Evolutionary conservation across 768 basidiomycete genomes (phyloP).

Genomic region (Collybia sp.): DNA sequence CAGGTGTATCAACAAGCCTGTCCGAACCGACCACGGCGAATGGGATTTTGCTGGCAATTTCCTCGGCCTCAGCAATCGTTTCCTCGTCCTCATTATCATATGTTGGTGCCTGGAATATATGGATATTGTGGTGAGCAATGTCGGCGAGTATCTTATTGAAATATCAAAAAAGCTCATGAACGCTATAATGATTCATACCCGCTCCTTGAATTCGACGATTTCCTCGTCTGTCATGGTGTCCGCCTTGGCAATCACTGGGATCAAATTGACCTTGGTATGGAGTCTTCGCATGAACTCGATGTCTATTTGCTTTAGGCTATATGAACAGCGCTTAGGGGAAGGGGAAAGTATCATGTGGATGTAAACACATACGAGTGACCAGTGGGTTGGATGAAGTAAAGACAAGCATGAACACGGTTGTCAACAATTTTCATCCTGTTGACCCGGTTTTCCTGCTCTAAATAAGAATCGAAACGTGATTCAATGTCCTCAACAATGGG

Average conservation of each 20-base stretch:
- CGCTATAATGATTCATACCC: conserved; percentile 44
- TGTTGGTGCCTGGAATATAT: conserved; percentile 96
- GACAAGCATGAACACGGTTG: conserved; percentile 96
- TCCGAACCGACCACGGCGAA: conserved; percentile 98
- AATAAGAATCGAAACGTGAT: conserved; percentile 93
- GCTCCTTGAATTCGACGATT: conserved; percentile 85
- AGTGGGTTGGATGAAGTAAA: conserved; percentile 99
- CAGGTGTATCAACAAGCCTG: conserved; percentile 70
- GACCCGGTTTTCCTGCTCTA: conserved; percentile 98
- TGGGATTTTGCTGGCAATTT: conserved; percentile 97
- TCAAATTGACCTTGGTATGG: conserved; percentile 96
- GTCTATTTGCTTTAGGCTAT: conserved; percentile 93
- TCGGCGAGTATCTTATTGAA: conserved; percentile 75
- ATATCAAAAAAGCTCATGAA: conserved; percentile 1
- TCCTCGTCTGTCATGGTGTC: conserved; percentile 98
- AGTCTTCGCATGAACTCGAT: conserved; percentile 98
- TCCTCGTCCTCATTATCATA: conserved; percentile 99
- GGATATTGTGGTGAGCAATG: conserved; percentile 92
- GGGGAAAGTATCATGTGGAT: not conserved
- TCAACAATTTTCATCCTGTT: conserved; percentile 92
- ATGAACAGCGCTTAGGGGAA: conserved; percentile 2
- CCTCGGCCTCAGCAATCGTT: conserved; percentile 94
- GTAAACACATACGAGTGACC: conserved; percentile 81
- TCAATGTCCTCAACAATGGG: conserved; percentile 99
- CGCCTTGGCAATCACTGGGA: conserved; percentile 97